A percentile compares a stretch with the other conserved stretches of the same genome.
Evolutionary conservation across 352 stramenopile genomes (phyloP).

Genomic region (Pythium insidiosum): DNA sequence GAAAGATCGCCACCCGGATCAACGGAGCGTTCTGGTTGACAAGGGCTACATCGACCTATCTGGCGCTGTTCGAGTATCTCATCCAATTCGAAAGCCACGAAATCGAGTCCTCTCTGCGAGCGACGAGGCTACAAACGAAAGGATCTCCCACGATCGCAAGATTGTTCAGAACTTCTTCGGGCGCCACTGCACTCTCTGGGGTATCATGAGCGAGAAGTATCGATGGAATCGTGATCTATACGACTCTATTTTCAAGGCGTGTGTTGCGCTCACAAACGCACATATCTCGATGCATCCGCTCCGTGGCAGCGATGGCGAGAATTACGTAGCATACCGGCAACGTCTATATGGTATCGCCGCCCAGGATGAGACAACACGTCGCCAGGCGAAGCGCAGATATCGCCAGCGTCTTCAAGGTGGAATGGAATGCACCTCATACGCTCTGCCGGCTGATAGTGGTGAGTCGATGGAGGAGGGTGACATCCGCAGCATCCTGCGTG

Average conservation of each 20-base stretch:
- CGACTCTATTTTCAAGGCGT: slow-evolving; percentile 2
- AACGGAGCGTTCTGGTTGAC: slow-evolving; percentile 5
- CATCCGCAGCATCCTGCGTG: no score
- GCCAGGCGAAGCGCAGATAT: no score
- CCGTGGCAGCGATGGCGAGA: background rate
- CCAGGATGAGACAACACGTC: no score
- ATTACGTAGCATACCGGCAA: no score
- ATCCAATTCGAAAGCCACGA: slow-evolving; percentile 3
- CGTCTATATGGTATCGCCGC: no score
- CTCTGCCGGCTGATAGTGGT: no score
- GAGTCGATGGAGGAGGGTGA: no score
- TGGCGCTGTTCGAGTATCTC: background rate
- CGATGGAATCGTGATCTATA: background rate
- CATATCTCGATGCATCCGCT: slow-evolving; percentile 1
- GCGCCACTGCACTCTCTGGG: slow-evolving; percentile 1
- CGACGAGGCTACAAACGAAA: slow-evolving; percentile 1
- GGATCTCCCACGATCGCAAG: slow-evolving; percentile 7
- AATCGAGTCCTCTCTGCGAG: background rate
- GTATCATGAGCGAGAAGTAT: background rate
- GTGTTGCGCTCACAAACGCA: slow-evolving; percentile 3
- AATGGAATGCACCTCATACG: no score
- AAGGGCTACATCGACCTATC: slow-evolving; percentile 8
- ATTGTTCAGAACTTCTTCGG: slow-evolving; percentile 14
- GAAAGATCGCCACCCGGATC: background rate
- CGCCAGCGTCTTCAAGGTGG: no score